Evolutionary conservation across 768 basidiomycete species (phyloP).

Genomic region (Boletus huronensis): DNA sequence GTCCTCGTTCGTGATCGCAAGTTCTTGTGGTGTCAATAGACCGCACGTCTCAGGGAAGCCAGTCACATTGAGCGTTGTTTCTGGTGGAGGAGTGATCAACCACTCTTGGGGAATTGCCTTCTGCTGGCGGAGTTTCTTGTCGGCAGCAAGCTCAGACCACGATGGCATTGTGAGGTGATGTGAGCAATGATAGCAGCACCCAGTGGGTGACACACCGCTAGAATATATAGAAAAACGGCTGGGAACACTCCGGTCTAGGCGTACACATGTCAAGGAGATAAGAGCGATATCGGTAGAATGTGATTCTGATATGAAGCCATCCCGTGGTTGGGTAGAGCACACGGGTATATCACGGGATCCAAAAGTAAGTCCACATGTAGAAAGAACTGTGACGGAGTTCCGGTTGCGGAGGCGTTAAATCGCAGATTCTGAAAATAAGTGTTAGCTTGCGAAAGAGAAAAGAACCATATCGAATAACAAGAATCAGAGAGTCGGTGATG

Average conservation of each 20-base stretch:
- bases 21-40: slow-evolving; percentile 51
- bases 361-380: not conserved
- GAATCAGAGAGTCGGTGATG: slow-evolving; percentile 66
- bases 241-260: not conserved
- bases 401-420: not conserved
- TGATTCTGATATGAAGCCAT: not conserved
- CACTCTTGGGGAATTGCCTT: slow-evolving; percentile 63
- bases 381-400: not conserved
- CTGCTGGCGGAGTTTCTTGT: slow-evolving; percentile 52
- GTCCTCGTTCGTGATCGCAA: slow-evolving; percentile 55
- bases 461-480: not conserved
- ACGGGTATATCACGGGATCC: slow-evolving; percentile 1
- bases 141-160: slow-evolving; percentile 53
- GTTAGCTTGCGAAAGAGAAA: slow-evolving; percentile 17
- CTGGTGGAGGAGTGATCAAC: slow-evolving; percentile 49
- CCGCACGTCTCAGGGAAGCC: slow-evolving; percentile 54
- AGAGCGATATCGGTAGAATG: not conserved
- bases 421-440: slow-evolving; percentile 9
- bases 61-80: slow-evolving; percentile 49
- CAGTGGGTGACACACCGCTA: not conserved
- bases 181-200: not conserved
- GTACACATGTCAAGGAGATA: slow-evolving; percentile 7
- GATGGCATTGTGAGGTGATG: slow-evolving; percentile 9
- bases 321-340: not conserved
- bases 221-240: slow-evolving; percentile 6